These are phyloP conservation scores for Aureobasidium pullulans DNA, from an alignment of 2,329 filamentous ascomycete species.

Conservation along the genomic window DNA sequence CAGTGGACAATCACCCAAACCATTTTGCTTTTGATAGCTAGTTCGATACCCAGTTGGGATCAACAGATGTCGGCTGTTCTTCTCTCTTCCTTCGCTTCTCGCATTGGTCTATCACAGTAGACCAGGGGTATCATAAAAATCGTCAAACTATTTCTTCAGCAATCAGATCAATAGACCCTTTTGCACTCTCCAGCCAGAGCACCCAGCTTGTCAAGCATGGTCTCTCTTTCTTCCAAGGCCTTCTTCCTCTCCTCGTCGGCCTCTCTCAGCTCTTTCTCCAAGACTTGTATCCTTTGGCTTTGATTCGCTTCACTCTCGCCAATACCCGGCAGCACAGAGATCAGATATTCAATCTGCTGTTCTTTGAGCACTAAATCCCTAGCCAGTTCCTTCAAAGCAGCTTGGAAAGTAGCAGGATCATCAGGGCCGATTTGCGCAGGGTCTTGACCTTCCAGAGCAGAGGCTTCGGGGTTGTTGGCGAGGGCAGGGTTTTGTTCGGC, in stretches of 20 bases:
- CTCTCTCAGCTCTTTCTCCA: conserved; percentile 37
- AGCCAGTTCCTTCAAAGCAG: conserved; percentile 64
- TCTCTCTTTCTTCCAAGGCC: conserved; percentile 36
- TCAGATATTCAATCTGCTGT: conserved; percentile 73
- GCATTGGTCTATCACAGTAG: not conserved
- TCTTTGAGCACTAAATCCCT: conserved; percentile 71
- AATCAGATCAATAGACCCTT: conserved; percentile 21
- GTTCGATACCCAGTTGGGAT: no score
- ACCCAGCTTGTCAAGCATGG: conserved; percentile 39
- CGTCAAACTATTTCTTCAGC: not conserved
- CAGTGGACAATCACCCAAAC: no score
- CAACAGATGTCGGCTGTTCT: no score
- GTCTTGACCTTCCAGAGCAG: conserved; percentile 7
- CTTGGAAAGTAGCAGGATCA: conserved; percentile 56
- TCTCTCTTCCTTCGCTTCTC: not conserved
- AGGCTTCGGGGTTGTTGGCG: conserved; percentile 15
- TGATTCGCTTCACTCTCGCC: conserved; percentile 74
- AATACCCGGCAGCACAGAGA: conserved; percentile 67
- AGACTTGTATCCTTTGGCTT: conserved; percentile 47
- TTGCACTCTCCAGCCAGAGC: conserved; percentile 37
- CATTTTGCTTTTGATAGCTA: no score
- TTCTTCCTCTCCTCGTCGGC: conserved; percentile 34
- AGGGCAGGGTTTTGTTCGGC: conserved; percentile 3
- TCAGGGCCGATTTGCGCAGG: conserved; percentile 48
- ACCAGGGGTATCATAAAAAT: conserved; percentile 3